Conservation (phyloP, 164 flowering plant species). For the Umbilicus rupestris region DNA sequence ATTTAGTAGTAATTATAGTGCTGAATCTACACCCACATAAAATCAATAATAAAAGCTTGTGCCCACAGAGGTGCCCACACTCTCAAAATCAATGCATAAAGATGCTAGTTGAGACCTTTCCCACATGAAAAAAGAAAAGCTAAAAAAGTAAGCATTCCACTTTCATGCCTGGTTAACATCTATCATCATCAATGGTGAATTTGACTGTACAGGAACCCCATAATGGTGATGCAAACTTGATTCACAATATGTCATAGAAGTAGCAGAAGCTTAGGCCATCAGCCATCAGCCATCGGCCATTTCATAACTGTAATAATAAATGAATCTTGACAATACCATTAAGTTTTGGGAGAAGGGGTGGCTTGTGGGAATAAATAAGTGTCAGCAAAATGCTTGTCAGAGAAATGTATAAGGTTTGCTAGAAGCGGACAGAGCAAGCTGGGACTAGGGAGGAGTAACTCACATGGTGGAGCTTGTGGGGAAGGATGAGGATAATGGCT, state of each 20-base stretch:
- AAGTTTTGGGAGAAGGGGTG: neutral
- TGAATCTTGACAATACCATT: constrained; percentile 1
- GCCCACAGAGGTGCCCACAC: constrained; percentile 5
- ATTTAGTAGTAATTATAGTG: no score
- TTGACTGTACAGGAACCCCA: constrained; percentile 1
- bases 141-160: neutral
- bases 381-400: neutral
- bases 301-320: constrained; percentile 5
- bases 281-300: neutral
- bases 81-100: neutral
- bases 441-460: neutral
- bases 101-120: constrained; percentile 8
- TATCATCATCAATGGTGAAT: neutral
- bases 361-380: neutral
- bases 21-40: constrained; percentile 2
- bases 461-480: constrained; percentile 8
- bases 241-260: neutral
- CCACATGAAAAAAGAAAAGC: constrained; percentile 4
- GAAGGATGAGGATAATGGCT: constrained; percentile 5
- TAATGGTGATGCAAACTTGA: neutral
- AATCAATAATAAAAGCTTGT: neutral
- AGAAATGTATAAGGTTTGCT: neutral
- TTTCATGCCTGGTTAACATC: neutral
- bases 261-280: neutral
- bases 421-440: constrained; percentile 1